Base-by-base conservation (phyloP, 2,329 filamentous ascomycete genomes). In the Clarireedia sp. region DNA sequence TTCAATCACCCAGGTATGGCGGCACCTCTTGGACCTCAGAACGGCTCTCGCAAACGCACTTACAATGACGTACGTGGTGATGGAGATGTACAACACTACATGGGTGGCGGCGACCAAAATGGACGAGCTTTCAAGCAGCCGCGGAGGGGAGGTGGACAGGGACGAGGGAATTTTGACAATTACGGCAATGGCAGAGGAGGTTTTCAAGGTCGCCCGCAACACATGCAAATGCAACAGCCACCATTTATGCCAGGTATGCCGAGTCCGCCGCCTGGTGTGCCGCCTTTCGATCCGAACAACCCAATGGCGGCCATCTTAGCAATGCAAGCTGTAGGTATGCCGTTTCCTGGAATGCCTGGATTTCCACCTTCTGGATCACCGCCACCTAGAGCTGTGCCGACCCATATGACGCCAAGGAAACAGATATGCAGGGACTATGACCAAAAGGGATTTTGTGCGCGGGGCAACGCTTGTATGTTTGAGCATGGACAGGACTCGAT, bases 371-470 rank as follows among this genome's bases (percentile, higher is more conserved):
- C 45, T 29, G 50, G 51, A 10, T 51, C 59, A 5, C 54, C 61
- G 8, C 48, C 38, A 21, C 37, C 26, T 12, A 45, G 36, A 37
- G 16, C 37, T 2, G 40, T 17, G 26, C 53, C 55, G 45, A 45
- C 56, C 1, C 48, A 50, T 21, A 55, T 51, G 17, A 54, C 59
- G 19, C 54, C 68, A n/a, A 62, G 57, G 55, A 67, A 64, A 47
- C 54, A 68, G 38, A 68, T 81, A 56, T 91, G 87, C 65, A 76
- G 79, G 56, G 84, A 89, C 67, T 90, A 87, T 63, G 85, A 89
- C 56, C 80, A 73, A 1, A 87, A 87, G 62, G 88, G 88, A 0
- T 89, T 80, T 64, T 91, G 88, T 66, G 77, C 82, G 5, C 74
- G 82, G 40, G 86, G 86, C 3, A 81, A 75, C 62, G 78, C 76